Conservation (phyloP, 805 yeast species). For the Saturnispora dispora region DNA sequence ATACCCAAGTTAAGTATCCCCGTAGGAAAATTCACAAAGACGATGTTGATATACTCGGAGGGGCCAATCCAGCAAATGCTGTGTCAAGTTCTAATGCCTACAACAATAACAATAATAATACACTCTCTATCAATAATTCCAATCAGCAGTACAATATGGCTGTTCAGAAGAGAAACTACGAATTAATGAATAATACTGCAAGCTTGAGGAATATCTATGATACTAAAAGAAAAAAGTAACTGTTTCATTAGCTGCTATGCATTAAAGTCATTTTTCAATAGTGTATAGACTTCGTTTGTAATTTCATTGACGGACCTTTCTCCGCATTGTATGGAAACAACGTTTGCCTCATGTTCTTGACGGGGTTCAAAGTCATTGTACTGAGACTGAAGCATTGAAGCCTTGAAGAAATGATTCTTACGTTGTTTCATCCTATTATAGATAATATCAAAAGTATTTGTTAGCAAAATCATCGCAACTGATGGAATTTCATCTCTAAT, state of each 20-base stretch:
- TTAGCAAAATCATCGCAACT: slow-evolving; percentile 48
- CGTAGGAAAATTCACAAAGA: slow-evolving; percentile 78
- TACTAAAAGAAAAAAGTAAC: slow-evolving; percentile 3
- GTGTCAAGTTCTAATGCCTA: slow-evolving; percentile 11
- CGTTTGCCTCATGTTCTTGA: slow-evolving; percentile 11
- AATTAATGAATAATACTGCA: slow-evolving; percentile 9
- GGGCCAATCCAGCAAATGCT: background rate
- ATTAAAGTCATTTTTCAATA: background rate
- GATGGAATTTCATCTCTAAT: slow-evolving; percentile 33
- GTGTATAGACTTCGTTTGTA: slow-evolving; percentile 9
- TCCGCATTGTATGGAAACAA: slow-evolving; percentile 17
- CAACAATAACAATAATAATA: slow-evolving; percentile 7
- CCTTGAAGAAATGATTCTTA: slow-evolving; percentile 78
- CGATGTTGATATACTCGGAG: slow-evolving; percentile 61
- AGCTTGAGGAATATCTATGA: slow-evolving; percentile 5
- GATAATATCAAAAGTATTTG: slow-evolving; percentile 55
- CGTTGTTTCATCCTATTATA: slow-evolving; percentile 53
- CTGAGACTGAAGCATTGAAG: slow-evolving; percentile 75
- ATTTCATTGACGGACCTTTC: slow-evolving; percentile 13
- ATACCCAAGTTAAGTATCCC: slow-evolving; percentile 68
- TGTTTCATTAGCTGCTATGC: background rate
- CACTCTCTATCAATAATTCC: slow-evolving; percentile 5
- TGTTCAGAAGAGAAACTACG: slow-evolving; percentile 12
- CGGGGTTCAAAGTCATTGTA: slow-evolving; percentile 71
- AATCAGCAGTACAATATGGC: background rate